A percentile compares a stretch with the other conserved stretches of the same genome.
Conservation (phyloP, 2,329 filamentous ascomycete species). For the Ascochyta viciae-villosae region DNA sequence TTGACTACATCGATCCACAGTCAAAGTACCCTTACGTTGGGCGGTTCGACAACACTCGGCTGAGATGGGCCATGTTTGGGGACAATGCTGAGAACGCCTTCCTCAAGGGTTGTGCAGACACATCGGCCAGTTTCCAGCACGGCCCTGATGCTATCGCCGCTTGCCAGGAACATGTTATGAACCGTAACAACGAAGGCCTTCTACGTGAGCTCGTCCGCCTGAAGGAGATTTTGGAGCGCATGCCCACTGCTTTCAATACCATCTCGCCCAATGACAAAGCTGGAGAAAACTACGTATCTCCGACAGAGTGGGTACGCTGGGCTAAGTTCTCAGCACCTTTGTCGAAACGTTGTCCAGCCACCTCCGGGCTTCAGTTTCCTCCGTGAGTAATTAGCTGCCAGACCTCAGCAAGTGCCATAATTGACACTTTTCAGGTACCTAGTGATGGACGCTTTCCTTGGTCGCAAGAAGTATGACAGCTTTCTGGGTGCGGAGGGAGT, state of each 20-base stretch:
- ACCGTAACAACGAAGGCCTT: conserved; percentile 33
- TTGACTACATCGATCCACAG: conserved; percentile 58
- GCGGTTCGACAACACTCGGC: conserved; percentile 32
- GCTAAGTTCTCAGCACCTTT: conserved; percentile 37
- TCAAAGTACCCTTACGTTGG: conserved; percentile 57
- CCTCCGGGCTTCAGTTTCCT: conserved; percentile 34
- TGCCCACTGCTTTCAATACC: conserved; percentile 34
- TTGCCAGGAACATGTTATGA: conserved; percentile 38
- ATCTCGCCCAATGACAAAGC: conserved; percentile 32
- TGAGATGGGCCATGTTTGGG: conserved; percentile 37
- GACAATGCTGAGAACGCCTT: conserved; percentile 36
- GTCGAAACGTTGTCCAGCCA: conserved; percentile 35
- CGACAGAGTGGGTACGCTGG: conserved; percentile 36
- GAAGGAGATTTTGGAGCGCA: conserved; percentile 36
- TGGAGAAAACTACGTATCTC: conserved; percentile 35
- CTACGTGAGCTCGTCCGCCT: conserved; percentile 31
- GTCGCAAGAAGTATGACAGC: conserved; percentile 57
- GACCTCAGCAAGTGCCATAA: not conserved
- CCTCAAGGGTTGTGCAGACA: conserved; percentile 36
- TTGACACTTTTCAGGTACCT: conserved; percentile 17
- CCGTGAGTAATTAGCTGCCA: conserved; percentile 1
- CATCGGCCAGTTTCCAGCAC: conserved; percentile 35
- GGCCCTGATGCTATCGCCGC: conserved; percentile 35
- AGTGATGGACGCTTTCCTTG: conserved; percentile 37
- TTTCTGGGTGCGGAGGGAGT: conserved; percentile 62